Evolutionary conservation across 768 basidiomycete genomes (phyloP), one percentile per base, ranked within the genome.

Genomic region (Cyclocybe aegerita): DNA sequence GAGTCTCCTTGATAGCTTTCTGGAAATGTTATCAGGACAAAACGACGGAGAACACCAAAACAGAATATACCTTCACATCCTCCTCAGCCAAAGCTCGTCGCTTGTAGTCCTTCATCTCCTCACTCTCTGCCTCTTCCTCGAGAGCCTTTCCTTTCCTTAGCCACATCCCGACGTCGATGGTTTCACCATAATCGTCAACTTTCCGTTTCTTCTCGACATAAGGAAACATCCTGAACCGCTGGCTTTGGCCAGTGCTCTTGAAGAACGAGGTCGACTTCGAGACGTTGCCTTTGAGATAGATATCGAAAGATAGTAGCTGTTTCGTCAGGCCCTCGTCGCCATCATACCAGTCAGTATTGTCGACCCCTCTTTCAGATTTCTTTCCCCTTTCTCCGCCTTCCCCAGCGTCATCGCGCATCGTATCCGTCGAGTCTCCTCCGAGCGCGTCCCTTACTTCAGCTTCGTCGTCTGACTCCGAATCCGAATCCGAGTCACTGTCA

Each of bases 201-300:
- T 90, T 80, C 57, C 93, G 75, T 63, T 88, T 91, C 69, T 91
- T 88, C 70, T 98, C 96, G 29, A 96, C 83, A 57, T 93, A 94
- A 0, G 97, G 97, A 71, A 98, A 98, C 94, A 98, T 98, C 56
- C 96, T 79, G 67, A 90, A 98, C 46, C 97, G 76, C 55, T 89
- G 90, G 11, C 79, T 72, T 57, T 88, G 85, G 10, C 82, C 83
- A 7, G 82, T 73, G 50, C 74, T 86, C 66, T 93, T 93, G 77
- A 94, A 96, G 72, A 93, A 94, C 2, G 87, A 86, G 1, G 84
- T 89, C 17, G 88, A 76, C 56, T 90, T 88, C 23, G 89, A 86
- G 40, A 94, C 90, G 55, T 96, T 93, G n/a, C 95, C 95, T 66
- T 96, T 97, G 53, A 98, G 78, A 66, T 93, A 98, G 57, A 98